A percentile compares a stretch with the other conserved stretches of the same genome.
phyloP scores from a whole-genome alignment of 306 rosid species.

The Prinsepia uniflora region DNA sequence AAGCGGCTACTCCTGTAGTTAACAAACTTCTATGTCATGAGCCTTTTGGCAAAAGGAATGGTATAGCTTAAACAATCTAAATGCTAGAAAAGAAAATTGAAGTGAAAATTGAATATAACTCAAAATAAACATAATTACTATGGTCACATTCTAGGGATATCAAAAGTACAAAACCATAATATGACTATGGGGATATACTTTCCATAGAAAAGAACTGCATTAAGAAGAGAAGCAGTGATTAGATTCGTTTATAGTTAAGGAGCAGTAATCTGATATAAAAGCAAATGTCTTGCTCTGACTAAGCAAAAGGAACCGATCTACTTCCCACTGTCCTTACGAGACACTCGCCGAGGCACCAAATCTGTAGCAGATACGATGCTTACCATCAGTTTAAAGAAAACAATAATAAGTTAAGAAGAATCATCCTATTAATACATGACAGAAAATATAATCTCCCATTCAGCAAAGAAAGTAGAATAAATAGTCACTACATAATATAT shows the following conservation, averaged over 20 bases:
- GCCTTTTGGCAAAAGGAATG: slow-evolving; percentile 25
- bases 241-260: not conserved
- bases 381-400: slow-evolving; percentile 40
- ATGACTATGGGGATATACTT: slow-evolving; percentile 15
- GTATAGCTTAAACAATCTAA: slow-evolving; percentile 18
- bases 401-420: slow-evolving; percentile 13
- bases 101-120: not conserved
- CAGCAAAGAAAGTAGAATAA: slow-evolving; percentile 22
- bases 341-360: slow-evolving; percentile 41
- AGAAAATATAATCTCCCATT: slow-evolving; percentile 15
- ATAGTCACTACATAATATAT: slow-evolving; percentile 28
- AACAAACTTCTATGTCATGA: slow-evolving; percentile 19
- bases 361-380: slow-evolving; percentile 51
- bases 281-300: slow-evolving; percentile 27
- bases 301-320: slow-evolving; percentile 39
- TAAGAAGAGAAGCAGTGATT: slow-evolving; percentile 16
- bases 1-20: slow-evolving; percentile 40
- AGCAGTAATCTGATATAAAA: slow-evolving; percentile 25
- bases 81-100: slow-evolving; percentile 14
- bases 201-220: slow-evolving; percentile 25
- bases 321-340: slow-evolving; percentile 49
- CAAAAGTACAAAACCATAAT: slow-evolving; percentile 16
- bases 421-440: slow-evolving; percentile 25
- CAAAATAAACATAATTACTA: slow-evolving; percentile 18
- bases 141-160: slow-evolving; percentile 25